Evolutionary conservation across 2,329 filamentous ascomycete genomes (phyloP).

Genomic region (Cercospora nicotianae): DNA sequence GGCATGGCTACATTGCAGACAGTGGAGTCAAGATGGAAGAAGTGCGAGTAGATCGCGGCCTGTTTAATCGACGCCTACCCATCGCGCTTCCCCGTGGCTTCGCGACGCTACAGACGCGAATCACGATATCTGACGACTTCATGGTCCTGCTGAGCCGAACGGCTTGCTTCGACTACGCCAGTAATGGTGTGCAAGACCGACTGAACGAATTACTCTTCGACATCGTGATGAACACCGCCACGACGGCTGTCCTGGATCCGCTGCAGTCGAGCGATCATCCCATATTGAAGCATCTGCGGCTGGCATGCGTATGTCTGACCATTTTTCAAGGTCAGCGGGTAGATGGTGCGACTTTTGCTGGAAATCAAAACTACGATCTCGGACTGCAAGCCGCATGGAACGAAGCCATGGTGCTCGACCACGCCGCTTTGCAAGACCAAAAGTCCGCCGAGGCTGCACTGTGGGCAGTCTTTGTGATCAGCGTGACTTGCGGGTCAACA

Average conservation of each 20-base stretch:
- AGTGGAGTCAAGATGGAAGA: constrained; percentile 25
- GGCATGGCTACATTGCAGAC: constrained; percentile 22
- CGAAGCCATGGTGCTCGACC: constrained; percentile 34
- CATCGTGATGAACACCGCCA: constrained; percentile 33
- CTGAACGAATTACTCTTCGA: constrained; percentile 37
- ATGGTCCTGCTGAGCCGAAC: constrained; percentile 35
- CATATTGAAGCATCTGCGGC: constrained; percentile 35
- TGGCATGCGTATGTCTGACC: constrained; percentile 38
- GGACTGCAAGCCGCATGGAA: constrained; percentile 37
- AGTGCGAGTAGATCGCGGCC: constrained; percentile 18
- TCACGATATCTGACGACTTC: constrained; percentile 33
- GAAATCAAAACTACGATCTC: constrained; percentile 33
- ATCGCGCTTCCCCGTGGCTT: constrained; percentile 39
- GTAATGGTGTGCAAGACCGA: constrained; percentile 34
- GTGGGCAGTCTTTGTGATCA: constrained; percentile 39
- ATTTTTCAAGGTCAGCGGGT: constrained; percentile 38
- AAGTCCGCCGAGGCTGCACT: constrained; percentile 37
- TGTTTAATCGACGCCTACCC: constrained; percentile 29
- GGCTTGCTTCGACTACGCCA: constrained; percentile 38
- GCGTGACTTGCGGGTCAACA: constrained; percentile 36
- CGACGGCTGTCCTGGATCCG: constrained; percentile 17
- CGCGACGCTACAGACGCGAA: constrained; percentile 31
- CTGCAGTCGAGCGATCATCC: constrained; percentile 29
- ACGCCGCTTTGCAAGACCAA: constrained; percentile 32
- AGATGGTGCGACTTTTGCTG: constrained; percentile 33